These are phyloP conservation scores for Diddensiella santjacobensis DNA, from an alignment of 805 yeast genomes.

Conservation along the genomic window DNA sequence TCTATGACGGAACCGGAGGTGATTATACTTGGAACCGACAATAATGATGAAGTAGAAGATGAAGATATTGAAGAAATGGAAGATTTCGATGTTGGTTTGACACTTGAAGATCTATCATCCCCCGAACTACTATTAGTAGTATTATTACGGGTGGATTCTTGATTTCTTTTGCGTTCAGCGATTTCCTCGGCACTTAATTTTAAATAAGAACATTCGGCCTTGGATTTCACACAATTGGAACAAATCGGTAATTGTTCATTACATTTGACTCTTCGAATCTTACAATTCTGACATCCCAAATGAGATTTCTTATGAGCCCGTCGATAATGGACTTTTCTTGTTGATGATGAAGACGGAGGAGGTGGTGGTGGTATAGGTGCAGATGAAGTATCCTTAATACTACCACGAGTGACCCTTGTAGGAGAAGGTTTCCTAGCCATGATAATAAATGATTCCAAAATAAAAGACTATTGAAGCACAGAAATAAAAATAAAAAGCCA, in stretches of 20 bases:
- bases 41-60: background rate
- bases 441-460: too few species aligned
- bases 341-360: background rate
- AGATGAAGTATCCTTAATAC: too few species aligned
- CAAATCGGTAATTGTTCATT: constrained; percentile 62
- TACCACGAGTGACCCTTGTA: background rate
- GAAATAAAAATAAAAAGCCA: too few species aligned
- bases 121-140: background rate
- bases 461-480: too few species aligned
- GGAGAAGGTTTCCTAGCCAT: background rate
- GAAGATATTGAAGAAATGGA: background rate
- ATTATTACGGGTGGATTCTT: constrained; percentile 3
- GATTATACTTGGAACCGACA: background rate
- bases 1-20: too few species aligned
- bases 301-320: constrained; percentile 67
- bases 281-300: constrained; percentile 70
- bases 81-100: background rate
- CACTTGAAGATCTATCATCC: too few species aligned
- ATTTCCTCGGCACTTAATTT: constrained; percentile 44
- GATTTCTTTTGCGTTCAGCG: constrained; percentile 29
- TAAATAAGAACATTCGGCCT: constrained; percentile 47
- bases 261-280: constrained; percentile 59
- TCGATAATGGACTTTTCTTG: constrained; percentile 40
- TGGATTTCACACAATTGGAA: constrained; percentile 48
- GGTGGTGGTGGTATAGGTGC: background rate